Evolutionary conservation across 2,329 filamentous ascomycete genomes (phyloP).

Genomic region (Penicillium thymicola): DNA sequence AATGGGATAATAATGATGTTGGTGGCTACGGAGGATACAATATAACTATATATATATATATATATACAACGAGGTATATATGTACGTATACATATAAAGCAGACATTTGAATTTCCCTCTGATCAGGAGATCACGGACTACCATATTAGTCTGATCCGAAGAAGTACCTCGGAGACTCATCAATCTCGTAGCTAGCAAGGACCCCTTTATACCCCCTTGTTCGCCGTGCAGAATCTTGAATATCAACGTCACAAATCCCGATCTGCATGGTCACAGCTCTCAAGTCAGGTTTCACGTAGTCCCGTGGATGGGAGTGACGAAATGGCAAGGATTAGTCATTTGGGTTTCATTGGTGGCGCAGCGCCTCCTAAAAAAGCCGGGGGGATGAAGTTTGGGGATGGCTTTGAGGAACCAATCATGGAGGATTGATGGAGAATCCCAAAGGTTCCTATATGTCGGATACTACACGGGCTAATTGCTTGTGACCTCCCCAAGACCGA

Average conservation of each 20-base stretch:
- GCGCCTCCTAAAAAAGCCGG: background rate
- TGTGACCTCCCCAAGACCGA: background rate
- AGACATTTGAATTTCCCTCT: background rate
- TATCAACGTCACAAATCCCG: constrained; percentile 6
- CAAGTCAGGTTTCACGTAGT: background rate
- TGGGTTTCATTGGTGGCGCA: constrained; percentile 3
- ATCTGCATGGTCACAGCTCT: background rate
- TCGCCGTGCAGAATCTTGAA: constrained; percentile 4
- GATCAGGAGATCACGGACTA: background rate
- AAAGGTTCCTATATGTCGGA: background rate
- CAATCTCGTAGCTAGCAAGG: background rate
- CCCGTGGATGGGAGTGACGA: constrained; percentile 2
- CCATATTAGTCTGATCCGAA: background rate
- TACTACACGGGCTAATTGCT: background rate
- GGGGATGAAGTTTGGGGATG: background rate
- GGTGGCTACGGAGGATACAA: background rate
- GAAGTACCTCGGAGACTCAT: background rate
- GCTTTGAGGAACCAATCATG: background rate
- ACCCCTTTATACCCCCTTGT: constrained; percentile 1
- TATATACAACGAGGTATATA: background rate
- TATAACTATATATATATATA: background rate
- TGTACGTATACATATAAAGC: background rate
- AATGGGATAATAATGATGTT: constrained; percentile 18
- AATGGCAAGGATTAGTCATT: constrained; percentile 7
- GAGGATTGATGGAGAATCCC: background rate